A percentile compares a stretch with the other conserved stretches of the same genome.
Evolutionary conservation across 331 rosid species (phyloP).

Genomic region (Quercus phellos): DNA sequence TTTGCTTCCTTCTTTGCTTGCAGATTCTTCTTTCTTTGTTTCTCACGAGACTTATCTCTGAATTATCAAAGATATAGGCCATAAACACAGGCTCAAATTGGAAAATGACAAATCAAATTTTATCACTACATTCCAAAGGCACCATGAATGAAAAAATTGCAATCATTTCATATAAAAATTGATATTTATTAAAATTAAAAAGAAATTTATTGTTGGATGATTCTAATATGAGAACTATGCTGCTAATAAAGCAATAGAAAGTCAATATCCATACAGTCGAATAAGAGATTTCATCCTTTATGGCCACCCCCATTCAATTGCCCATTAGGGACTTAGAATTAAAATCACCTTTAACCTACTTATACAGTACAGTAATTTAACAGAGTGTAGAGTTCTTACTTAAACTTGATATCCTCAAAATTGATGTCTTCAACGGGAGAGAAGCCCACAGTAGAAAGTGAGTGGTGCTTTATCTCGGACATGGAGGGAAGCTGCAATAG

Average conservation of each 20-base stretch:
- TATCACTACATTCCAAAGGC: background rate
- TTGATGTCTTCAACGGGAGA: slow-evolving; percentile 68
- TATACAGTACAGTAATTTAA: background rate
- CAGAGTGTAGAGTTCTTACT: slow-evolving; percentile 39
- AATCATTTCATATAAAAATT: too few species aligned
- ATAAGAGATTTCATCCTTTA: background rate
- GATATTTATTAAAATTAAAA: too few species aligned
- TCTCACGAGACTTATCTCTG: slow-evolving; percentile 90
- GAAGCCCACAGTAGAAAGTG: slow-evolving; percentile 75
- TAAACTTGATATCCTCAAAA: slow-evolving; percentile 69
- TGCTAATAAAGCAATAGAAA: background rate
- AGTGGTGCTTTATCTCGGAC: slow-evolving; percentile 70
- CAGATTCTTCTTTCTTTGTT: slow-evolving; percentile 81
- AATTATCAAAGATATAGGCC: slow-evolving; percentile 10
- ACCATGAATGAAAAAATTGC: too few species aligned
- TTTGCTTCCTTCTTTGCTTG: slow-evolving; percentile 64
- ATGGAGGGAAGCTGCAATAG: slow-evolving; percentile 80
- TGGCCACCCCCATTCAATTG: background rate
- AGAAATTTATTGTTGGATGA: background rate
- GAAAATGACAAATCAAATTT: background rate
- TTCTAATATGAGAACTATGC: background rate
- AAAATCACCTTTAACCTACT: background rate
- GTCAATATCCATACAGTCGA: background rate
- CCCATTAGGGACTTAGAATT: background rate
- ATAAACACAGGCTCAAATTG: slow-evolving; percentile 9